Evolutionary conservation across 2,329 filamentous ascomycete species (phyloP).

Genomic region (Esteya vermicola): DNA sequence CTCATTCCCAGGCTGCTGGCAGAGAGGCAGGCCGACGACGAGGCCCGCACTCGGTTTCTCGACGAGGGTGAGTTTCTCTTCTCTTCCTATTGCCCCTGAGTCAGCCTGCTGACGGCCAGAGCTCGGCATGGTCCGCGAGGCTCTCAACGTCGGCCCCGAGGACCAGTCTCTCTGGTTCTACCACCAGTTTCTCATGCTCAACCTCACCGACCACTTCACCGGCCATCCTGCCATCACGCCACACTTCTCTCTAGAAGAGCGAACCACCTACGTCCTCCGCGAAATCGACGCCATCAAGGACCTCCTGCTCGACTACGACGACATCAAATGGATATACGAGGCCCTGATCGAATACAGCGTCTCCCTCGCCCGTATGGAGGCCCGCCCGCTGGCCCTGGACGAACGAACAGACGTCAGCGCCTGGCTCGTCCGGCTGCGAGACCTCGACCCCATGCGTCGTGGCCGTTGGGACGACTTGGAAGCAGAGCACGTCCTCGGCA

Average conservation of each 20-base stretch:
- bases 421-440: conserved; percentile 53
- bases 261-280: conserved; percentile 47
- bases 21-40: conserved; percentile 51
- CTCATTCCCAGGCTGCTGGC: conserved; percentile 64
- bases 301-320: conserved; percentile 41
- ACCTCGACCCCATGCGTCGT: conserved; percentile 58
- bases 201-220: conserved; percentile 38
- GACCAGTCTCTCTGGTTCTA: conserved; percentile 98
- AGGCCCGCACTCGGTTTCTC: conserved; percentile 52
- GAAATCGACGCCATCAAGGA: conserved; percentile 66
- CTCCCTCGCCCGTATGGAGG: conserved; percentile 38
- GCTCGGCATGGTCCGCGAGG: conserved; percentile 59
- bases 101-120: conserved; percentile 30
- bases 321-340: conserved; percentile 77
- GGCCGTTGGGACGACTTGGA: conserved; percentile 66
- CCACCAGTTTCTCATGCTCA: conserved; percentile 72
- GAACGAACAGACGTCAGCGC: conserved; percentile 30
- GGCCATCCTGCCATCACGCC: conserved; percentile 46
- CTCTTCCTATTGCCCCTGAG: not conserved
- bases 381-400: conserved; percentile 21
- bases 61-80: conserved; percentile 41
- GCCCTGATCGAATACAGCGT: conserved; percentile 64
- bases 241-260: conserved; percentile 45
- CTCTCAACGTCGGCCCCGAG: conserved; percentile 77
- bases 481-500: conserved; percentile 14